Conservation (phyloP, 1,284 basidiomycete species). For the Ceratobasidium sp. region DNA sequence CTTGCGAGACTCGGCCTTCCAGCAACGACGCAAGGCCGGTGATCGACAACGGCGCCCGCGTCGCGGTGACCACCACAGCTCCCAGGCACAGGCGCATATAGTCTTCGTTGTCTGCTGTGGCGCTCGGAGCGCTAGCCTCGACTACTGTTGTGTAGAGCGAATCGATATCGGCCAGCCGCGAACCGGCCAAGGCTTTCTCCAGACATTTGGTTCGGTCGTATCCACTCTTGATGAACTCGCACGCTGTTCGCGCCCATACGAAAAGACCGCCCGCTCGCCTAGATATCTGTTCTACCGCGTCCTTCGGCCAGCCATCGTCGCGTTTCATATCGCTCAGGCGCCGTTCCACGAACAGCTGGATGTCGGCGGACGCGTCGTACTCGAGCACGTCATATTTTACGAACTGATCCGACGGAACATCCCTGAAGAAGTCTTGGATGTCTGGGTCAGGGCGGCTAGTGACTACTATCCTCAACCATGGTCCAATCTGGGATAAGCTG, state of each 20-base stretch:
- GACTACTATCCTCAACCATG: slow-evolving; percentile 14
- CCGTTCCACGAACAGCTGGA: background rate
- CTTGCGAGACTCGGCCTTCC: background rate
- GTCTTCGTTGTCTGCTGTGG: background rate
- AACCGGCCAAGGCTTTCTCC: background rate
- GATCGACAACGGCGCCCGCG: slow-evolving; percentile 10
- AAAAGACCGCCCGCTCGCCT: slow-evolving; percentile 17
- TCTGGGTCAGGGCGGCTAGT: slow-evolving; percentile 34
- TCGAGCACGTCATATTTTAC: background rate
- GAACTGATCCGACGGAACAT: background rate
- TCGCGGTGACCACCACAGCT: slow-evolving; percentile 9
- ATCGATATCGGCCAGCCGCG: background rate
- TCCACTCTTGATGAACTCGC: slow-evolving; percentile 1
- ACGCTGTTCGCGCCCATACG: slow-evolving; percentile 30
- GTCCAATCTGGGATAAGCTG: background rate
- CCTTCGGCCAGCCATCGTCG: background rate
- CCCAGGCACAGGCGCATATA: background rate
- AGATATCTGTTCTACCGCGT: background rate
- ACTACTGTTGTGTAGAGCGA: slow-evolving; percentile 12
- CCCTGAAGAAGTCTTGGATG: background rate
- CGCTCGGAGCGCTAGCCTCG: background rate
- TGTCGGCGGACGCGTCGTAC: slow-evolving; percentile 4
- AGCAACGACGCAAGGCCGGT: background rate
- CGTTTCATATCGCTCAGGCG: background rate
- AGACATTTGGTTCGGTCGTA: background rate